Evolutionary conservation across 768 basidiomycete genomes (phyloP).

Genomic region (Trametes cubensis): DNA sequence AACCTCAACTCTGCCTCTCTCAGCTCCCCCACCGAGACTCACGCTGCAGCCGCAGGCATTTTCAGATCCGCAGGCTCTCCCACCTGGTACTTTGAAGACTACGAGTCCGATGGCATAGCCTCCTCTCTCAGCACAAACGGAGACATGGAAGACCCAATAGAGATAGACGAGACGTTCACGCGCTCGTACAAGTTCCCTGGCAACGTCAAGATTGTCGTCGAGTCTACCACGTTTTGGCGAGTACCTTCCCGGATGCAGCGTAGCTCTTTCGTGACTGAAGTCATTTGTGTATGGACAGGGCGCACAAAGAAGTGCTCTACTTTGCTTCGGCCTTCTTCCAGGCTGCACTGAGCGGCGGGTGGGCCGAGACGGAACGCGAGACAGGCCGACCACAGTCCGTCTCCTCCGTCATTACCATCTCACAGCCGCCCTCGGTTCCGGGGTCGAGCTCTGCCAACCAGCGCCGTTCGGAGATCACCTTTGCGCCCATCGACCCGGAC

Average conservation of each 20-base stretch:
- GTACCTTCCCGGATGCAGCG: slow-evolving; percentile 33
- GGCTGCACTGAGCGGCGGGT: slow-evolving; percentile 85
- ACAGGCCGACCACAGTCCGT: slow-evolving; percentile 74
- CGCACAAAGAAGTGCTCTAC: slow-evolving; percentile 88
- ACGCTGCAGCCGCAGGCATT: slow-evolving; percentile 83
- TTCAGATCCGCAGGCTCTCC: slow-evolving; percentile 82
- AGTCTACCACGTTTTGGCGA: slow-evolving; percentile 88
- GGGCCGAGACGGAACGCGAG: slow-evolving; percentile 70
- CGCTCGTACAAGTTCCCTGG: slow-evolving; percentile 71
- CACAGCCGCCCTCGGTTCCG: slow-evolving; percentile 67
- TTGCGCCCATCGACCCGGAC: slow-evolving; percentile 60
- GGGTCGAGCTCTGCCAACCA: slow-evolving; percentile 48
- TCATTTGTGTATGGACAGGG: slow-evolving; percentile 49
- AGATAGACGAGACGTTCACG: slow-evolving; percentile 80
- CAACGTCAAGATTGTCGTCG: slow-evolving; percentile 88
- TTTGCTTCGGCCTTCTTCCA: slow-evolving; percentile 97
- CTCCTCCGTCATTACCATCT: slow-evolving; percentile 84
- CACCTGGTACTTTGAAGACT: slow-evolving; percentile 78
- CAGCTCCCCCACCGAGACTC: slow-evolving; percentile 85
- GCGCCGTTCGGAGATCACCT: slow-evolving; percentile 57
- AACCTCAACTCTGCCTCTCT: slow-evolving; percentile 80
- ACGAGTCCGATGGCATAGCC: slow-evolving; percentile 66
- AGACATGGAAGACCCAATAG: slow-evolving; percentile 66
- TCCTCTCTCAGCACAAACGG: slow-evolving; percentile 70
- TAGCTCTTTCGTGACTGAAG: slow-evolving; percentile 1